A percentile compares a stretch with the other conserved stretches of the same genome.
Evolutionary conservation across 139 green algal genomes (phyloP).

Genomic region (Limnomonas spitsbergensis): DNA sequence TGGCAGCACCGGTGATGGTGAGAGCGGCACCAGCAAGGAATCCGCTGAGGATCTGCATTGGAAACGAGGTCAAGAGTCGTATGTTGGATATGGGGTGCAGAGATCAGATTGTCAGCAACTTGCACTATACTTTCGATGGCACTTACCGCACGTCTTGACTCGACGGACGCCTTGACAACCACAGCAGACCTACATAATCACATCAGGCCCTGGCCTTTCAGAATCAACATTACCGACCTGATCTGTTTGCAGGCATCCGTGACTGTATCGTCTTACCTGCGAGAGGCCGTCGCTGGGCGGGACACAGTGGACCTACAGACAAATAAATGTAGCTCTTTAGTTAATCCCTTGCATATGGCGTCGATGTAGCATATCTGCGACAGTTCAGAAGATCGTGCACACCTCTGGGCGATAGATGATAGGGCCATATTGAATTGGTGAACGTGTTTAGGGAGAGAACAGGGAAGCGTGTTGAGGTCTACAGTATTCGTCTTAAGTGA

Average conservation of each 20-base stretch:
- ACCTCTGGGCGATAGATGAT: slow-evolving; percentile 9
- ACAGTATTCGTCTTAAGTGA: too few relatives aligned
- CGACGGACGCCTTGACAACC: slow-evolving; percentile 47
- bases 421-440: slow-evolving; percentile 15
- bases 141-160: slow-evolving; percentile 58
- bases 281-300: slow-evolving; percentile 5
- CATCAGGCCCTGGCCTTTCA: neutral
- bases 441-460: too few relatives aligned
- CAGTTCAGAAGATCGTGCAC: too few relatives aligned
- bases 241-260: neutral
- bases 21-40: slow-evolving; percentile 67
- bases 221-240: neutral
- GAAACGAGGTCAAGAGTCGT: neutral
- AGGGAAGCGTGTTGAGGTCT: too few relatives aligned
- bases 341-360: too few relatives aligned
- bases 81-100: neutral
- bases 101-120: neutral
- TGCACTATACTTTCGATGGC: neutral
- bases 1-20: slow-evolving; percentile 32
- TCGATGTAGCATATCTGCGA: too few relatives aligned
- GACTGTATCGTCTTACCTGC: neutral
- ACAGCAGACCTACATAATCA: slow-evolving; percentile 35
- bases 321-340: too few relatives aligned
- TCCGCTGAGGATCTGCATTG: slow-evolving; percentile 62
- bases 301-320: slow-evolving; percentile 5